A percentile compares a stretch with the other conserved stretches of the same genome.
Conservation (phyloP, 2,329 filamentous ascomycete genomes). For the Curvularia spicifera region DNA sequence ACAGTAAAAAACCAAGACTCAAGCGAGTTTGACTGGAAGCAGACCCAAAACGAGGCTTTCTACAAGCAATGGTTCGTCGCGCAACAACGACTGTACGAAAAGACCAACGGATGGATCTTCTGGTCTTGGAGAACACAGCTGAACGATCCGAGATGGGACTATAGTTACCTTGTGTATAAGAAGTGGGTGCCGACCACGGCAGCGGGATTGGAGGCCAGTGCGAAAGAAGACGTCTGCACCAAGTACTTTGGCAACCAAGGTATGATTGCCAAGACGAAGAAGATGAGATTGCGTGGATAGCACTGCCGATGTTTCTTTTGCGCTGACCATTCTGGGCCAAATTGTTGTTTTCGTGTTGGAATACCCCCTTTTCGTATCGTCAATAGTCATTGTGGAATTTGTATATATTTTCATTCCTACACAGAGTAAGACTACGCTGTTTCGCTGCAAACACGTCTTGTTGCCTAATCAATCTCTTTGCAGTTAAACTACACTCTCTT, state of each 20-base stretch:
- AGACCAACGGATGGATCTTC: conserved; percentile 63
- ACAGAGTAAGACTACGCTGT: background rate
- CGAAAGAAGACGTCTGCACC: conserved; percentile 5
- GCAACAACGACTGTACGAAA: conserved; percentile 63
- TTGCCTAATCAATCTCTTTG: background rate
- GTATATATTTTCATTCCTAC: background rate
- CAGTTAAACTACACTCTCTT: background rate
- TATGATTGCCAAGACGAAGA: conserved; percentile 7
- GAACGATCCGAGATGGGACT: conserved; percentile 60
- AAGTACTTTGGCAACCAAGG: conserved; percentile 8
- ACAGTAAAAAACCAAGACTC: conserved; percentile 58
- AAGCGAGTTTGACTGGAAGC: conserved; percentile 51
- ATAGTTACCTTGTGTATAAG: conserved; percentile 38
- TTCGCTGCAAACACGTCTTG: background rate
- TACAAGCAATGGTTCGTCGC: conserved; percentile 65
- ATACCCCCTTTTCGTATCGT: background rate
- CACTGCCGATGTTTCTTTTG: background rate
- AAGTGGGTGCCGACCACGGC: conserved; percentile 13
- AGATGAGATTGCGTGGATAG: background rate
- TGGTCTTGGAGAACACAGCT: conserved; percentile 66
- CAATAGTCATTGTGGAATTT: background rate
- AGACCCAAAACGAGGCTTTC: conserved; percentile 52
- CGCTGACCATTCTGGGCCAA: background rate
- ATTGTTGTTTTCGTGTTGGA: background rate
- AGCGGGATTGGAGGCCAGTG: conserved; percentile 11